Evolutionary conservation across 495 filamentous ascomycete species (phyloP).

Genomic region (Penicillium pancosmium): DNA sequence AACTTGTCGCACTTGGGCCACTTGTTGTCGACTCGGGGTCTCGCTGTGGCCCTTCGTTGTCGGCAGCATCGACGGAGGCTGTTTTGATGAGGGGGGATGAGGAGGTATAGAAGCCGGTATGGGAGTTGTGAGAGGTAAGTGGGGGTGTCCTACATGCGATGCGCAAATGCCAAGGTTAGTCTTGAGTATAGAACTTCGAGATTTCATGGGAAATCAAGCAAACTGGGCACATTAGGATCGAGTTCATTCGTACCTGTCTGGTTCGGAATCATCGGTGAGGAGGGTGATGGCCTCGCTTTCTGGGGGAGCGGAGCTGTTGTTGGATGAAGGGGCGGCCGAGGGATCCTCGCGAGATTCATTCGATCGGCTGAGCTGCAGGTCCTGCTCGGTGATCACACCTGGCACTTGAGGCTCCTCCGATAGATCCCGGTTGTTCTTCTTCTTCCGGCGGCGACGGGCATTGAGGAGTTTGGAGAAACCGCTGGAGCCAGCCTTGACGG

Average conservation of each 20-base stretch:
- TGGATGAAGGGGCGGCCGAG: conserved; percentile 33
- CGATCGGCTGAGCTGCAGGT: conserved; percentile 28
- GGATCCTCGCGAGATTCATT: conserved; percentile 30
- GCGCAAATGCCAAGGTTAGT: too few species aligned
- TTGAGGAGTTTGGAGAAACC: conserved; percentile 59
- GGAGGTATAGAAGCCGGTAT: conserved; percentile 77
- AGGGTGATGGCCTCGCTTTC: conserved; percentile 53
- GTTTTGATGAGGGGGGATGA: conserved; percentile 78
- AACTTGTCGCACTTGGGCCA: conserved; percentile 29
- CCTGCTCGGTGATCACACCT: conserved; percentile 21
- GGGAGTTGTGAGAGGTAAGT: conserved; percentile 72
- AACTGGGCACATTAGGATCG: neutral
- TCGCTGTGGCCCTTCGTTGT: conserved; percentile 25
- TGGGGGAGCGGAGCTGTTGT: conserved; percentile 25
- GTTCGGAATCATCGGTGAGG: conserved; percentile 70
- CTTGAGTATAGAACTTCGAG: neutral
- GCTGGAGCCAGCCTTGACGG: conserved; percentile 40
- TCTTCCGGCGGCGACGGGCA: conserved; percentile 48
- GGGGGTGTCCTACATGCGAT: conserved; percentile 53
- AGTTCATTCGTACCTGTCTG: conserved; percentile 61
- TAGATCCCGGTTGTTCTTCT: conserved; percentile 38
- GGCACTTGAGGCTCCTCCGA: conserved; percentile 32
- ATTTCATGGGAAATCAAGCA: neutral
- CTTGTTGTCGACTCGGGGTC: conserved; percentile 38
- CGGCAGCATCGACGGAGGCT: conserved; percentile 45